phyloP scores from a whole-genome alignment of 352 stramenopile species.

The Phytophthora agathidicida region DNA sequence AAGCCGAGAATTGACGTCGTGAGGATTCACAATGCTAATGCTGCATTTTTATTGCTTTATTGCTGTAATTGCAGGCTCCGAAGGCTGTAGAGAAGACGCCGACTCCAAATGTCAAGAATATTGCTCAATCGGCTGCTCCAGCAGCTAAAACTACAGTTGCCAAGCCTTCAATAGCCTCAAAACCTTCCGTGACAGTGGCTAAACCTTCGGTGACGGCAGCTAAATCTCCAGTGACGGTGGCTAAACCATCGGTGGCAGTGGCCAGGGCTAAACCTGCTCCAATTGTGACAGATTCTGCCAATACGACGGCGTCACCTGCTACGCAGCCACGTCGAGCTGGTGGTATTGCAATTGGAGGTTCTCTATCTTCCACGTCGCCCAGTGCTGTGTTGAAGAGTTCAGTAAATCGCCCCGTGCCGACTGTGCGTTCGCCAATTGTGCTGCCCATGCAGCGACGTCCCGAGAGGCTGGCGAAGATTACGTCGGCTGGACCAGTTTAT shows the following conservation, averaged over 20 bases:
- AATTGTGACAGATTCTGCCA: background rate
- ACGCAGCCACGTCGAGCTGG: conserved; percentile 11
- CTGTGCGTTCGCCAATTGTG: conserved; percentile 46
- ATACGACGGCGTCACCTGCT: background rate
- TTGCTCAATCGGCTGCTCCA: background rate
- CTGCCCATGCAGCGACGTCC: conserved; percentile 51
- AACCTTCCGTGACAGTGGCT: background rate
- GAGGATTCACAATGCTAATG: background rate
- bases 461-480: conserved; percentile 73
- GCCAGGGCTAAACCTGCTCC: background rate
- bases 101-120: background rate
- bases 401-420: conserved; percentile 2
- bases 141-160: conserved; percentile 1
- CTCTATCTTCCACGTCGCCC: conserved; percentile 12
- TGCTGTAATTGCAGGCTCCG: conserved; percentile 1
- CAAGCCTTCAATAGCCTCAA: conserved; percentile 1
- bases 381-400: conserved; percentile 15
- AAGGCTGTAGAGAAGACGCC: background rate
- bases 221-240: background rate
- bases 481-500: conserved; percentile 50
- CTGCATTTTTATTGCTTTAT: background rate
- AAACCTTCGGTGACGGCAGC: background rate
- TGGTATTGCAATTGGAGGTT: conserved; percentile 31
- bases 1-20: background rate
- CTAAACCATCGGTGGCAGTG: background rate